Evolutionary conservation across 441 rosid species (phyloP).

Genomic region (Jatropha podagrica): DNA sequence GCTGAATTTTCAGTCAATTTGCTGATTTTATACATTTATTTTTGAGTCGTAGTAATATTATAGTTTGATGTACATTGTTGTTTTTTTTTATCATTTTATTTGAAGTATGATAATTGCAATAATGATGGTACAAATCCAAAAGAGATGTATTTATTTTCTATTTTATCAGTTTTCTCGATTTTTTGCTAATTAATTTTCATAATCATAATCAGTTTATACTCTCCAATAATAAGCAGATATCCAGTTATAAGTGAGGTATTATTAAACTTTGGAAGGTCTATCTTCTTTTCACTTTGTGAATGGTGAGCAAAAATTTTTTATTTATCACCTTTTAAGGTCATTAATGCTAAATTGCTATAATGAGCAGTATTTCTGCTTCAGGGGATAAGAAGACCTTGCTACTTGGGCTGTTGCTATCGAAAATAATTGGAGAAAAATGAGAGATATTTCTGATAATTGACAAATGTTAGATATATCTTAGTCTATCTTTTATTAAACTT

Average conservation of each 20-base stretch:
- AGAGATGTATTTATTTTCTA: constrained; percentile 19
- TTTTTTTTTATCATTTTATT: constrained; percentile 2
- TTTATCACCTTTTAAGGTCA: too few relatives aligned
- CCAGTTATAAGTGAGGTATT: constrained; percentile 41
- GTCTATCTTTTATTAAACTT: not conserved
- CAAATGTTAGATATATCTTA: constrained; percentile 25
- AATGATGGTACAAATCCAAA: constrained; percentile 40
- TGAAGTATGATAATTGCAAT: constrained; percentile 62
- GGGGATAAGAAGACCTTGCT: constrained; percentile 65
- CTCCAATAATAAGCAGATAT: constrained; percentile 27
- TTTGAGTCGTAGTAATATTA: too few relatives aligned
- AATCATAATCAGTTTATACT: too few relatives aligned
- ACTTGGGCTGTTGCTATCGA: constrained; percentile 54
- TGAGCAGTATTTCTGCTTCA: not conserved
- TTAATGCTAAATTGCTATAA: not conserved
- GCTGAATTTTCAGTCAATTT: too few relatives aligned
- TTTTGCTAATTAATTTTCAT: too few relatives aligned
- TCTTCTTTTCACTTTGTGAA: constrained; percentile 56
- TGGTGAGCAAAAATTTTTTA: constrained; percentile 32
- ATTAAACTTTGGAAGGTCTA: constrained; percentile 42
- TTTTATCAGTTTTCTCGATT: not conserved
- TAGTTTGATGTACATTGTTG: too few relatives aligned
- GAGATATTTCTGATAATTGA: constrained; percentile 49
- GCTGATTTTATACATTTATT: too few relatives aligned
- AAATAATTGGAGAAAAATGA: constrained; percentile 65